These are phyloP conservation scores for Phlyctochytrium arcticum DNA, from an alignment of 192 early-diverging fungal species.

Conservation along the genomic window DNA sequence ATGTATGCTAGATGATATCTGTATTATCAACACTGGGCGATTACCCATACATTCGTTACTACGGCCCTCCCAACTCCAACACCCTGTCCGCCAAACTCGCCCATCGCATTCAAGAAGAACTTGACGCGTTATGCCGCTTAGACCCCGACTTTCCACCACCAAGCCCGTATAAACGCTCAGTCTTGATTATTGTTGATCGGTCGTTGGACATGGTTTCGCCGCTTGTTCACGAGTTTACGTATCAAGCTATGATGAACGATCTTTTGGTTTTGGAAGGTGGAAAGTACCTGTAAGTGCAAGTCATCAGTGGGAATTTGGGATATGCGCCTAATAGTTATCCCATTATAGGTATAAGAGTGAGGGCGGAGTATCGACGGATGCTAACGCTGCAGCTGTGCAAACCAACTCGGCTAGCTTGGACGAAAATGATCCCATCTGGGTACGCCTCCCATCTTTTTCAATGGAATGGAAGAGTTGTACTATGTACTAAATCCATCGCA, in stretches of 20 bases:
- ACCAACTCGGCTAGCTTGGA: constrained; percentile 55
- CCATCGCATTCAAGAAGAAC: constrained; percentile 73
- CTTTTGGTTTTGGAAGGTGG: constrained; percentile 57
- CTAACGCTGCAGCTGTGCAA: constrained; percentile 30
- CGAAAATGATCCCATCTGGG: constrained; percentile 75
- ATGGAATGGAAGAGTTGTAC: too few species aligned
- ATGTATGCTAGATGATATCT: constrained; percentile 63
- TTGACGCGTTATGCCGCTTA: constrained; percentile 71
- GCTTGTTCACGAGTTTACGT: constrained; percentile 97
- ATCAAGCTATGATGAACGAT: constrained; percentile 98
- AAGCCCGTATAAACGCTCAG: constrained; percentile 51
- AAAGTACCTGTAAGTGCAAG: constrained; percentile 22
- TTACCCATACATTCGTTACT: constrained; percentile 89
- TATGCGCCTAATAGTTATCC: background rate
- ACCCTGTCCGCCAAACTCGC: constrained; percentile 73
- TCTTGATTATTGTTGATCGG: constrained; percentile 87
- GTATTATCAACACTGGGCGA: constrained; percentile 86
- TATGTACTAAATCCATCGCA: background rate
- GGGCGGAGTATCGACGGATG: constrained; percentile 31
- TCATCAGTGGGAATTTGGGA: background rate
- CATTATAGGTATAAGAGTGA: constrained; percentile 31
- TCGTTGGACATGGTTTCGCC: constrained; percentile 87
- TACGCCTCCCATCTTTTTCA: constrained; percentile 20
- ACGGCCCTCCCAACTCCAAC: constrained; percentile 67
- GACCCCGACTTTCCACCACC: constrained; percentile 55